These are phyloP conservation scores for Antarctomyces pellizariae DNA, from an alignment of 495 filamentous ascomycete genomes.

Conservation along the genomic window DNA sequence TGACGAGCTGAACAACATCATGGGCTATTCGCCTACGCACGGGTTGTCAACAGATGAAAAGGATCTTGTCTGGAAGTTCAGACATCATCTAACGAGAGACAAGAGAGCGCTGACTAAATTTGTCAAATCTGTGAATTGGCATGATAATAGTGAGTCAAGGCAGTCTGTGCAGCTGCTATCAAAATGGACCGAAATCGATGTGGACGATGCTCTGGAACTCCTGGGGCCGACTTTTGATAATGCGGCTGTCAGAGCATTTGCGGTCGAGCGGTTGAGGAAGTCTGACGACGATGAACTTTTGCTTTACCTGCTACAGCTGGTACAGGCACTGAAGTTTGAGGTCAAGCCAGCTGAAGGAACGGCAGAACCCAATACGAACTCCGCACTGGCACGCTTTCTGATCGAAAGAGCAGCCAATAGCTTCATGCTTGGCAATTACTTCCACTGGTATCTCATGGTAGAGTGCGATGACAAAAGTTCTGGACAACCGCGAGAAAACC, in stretches of 20 bases:
- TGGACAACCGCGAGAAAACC: constrained; percentile 44
- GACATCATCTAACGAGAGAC: constrained; percentile 77
- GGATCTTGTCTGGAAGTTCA: constrained; percentile 89
- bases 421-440: constrained; percentile 75
- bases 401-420: constrained; percentile 68
- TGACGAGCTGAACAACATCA: constrained; percentile 76
- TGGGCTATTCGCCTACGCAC: constrained; percentile 84
- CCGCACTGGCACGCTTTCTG: constrained; percentile 74
- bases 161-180: constrained; percentile 77
- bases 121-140: constrained; percentile 90
- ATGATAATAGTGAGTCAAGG: constrained; percentile 59
- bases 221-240: constrained; percentile 85
- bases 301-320: constrained; percentile 80
- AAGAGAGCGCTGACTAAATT: constrained; percentile 93
- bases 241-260: constrained; percentile 66
- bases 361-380: constrained; percentile 43
- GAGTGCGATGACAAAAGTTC: constrained; percentile 71
- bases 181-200: constrained; percentile 93
- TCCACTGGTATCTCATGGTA: constrained; percentile 97
- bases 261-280: constrained; percentile 75
- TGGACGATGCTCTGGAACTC: constrained; percentile 88
- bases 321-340: constrained; percentile 94
- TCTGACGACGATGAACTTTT: constrained; percentile 85
- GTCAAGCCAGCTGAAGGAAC: constrained; percentile 28
- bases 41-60: constrained; percentile 73